Percentiles rank a stretch among this genome's conserved stretches.
Evolutionary conservation across 225 moss, liverwort and hornwort genomes (phyloP).

Genomic region (Thuidium tamariscinum): DNA sequence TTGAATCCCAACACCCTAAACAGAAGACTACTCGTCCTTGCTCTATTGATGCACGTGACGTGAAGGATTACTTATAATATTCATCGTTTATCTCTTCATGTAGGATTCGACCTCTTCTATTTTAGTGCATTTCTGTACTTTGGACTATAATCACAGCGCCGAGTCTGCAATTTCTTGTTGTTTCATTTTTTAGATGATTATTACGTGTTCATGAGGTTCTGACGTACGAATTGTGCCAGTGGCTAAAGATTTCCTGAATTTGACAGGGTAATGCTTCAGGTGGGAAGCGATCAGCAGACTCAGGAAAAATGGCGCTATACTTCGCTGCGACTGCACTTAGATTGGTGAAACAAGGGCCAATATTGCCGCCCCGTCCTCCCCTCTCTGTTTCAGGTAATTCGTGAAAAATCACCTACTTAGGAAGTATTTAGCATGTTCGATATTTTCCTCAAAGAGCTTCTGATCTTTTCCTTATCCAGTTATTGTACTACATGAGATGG

Average conservation of each 20-base stretch:
- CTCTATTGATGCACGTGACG: not conserved
- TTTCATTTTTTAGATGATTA: not conserved
- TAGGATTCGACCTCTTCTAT: not conserved
- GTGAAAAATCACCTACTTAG: not conserved
- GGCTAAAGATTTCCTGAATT: not conserved
- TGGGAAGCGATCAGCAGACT: conserved; percentile 36
- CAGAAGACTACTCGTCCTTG: not conserved
- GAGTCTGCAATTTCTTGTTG: not conserved
- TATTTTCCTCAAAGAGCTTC: not conserved
- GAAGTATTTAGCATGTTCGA: not conserved
- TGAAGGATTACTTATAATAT: not conserved
- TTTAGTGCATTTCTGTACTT: not conserved
- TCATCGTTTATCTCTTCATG: not conserved
- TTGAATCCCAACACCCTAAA: not conserved
- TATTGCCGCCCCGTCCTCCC: conserved; percentile 16
- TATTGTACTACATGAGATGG: not conserved
- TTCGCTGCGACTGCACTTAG: conserved; percentile 51
- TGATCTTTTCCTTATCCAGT: not conserved
- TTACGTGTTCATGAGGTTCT: not conserved
- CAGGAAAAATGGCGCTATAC: conserved; percentile 16
- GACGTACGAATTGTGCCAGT: not conserved
- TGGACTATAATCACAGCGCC: not conserved
- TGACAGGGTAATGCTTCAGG: conserved; percentile 82
- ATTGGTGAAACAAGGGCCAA: conserved; percentile 33
- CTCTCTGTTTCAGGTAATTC: conserved; percentile 25